Conservation (phyloP, 441 rosid species). For the Euphorbia schlechtendalii region DNA sequence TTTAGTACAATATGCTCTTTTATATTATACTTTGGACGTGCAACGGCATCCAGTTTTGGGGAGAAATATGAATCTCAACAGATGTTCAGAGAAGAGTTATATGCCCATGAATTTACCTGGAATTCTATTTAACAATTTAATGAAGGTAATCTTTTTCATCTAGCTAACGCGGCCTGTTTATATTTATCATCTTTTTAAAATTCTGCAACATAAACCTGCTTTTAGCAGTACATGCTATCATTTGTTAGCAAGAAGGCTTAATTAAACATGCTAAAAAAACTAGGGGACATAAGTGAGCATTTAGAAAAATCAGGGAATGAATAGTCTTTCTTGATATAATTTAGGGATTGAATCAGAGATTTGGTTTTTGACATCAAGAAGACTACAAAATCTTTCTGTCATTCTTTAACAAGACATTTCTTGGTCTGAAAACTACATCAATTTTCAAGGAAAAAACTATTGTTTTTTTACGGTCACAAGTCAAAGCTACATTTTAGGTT, state of each 20-base stretch:
- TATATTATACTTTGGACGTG: conserved; percentile 83
- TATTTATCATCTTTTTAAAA: background rate
- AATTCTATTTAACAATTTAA: conserved; percentile 65
- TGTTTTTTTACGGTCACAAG: background rate
- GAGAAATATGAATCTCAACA: conserved; percentile 51
- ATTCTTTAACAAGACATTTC: background rate
- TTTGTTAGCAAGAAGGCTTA: background rate
- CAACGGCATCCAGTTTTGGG: conserved; percentile 65
- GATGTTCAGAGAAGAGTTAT: conserved; percentile 62
- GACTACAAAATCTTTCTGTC: background rate
- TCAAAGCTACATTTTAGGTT: background rate
- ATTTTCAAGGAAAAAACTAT: background rate
- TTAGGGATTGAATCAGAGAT: background rate
- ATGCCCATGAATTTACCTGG: conserved; percentile 82
- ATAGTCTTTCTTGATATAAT: background rate
- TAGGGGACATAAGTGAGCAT: background rate
- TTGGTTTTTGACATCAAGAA: conserved; percentile 1
- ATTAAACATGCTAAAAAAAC: background rate
- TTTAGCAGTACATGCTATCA: background rate
- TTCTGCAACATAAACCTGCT: background rate
- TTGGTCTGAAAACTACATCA: background rate
- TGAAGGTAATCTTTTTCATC: conserved; percentile 45
- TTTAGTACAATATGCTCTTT: background rate
- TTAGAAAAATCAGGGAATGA: background rate
- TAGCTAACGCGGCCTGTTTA: background rate